A percentile compares a stretch with the other conserved stretches of the same genome.
Evolutionary conservation across 2,329 filamentous ascomycete species (phyloP).

Genomic region (Plectosphaerella sp.): DNA sequence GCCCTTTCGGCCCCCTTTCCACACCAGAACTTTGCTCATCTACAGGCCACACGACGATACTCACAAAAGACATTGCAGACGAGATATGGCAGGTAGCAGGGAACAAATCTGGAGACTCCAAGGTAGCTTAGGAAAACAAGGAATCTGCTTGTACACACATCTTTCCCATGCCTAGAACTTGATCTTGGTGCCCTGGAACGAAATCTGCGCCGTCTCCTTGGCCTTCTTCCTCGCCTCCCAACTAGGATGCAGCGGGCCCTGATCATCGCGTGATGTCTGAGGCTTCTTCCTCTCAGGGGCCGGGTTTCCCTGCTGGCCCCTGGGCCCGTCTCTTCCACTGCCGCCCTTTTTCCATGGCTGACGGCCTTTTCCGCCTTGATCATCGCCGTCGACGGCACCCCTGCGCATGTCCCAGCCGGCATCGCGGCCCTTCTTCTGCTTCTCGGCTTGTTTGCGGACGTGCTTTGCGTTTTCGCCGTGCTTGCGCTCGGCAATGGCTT

Average conservation of each 20-base stretch:
- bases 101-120: too few species aligned
- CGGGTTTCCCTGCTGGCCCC: conserved; percentile 7
- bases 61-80: too few species aligned
- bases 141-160: too few species aligned
- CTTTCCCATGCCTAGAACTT: conserved; percentile 5
- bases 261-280: conserved; percentile 28
- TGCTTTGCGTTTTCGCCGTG: conserved; percentile 70
- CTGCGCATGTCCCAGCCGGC: conserved; percentile 54
- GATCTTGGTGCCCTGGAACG: conserved; percentile 55
- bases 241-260: conserved; percentile 56
- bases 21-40: too few species aligned
- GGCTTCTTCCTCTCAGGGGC: conserved; percentile 24
- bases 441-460: conserved; percentile 31
- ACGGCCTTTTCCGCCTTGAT: conserved; percentile 20
- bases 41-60: too few species aligned
- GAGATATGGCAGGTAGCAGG: too few species aligned
- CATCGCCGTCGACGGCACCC: conserved; percentile 45
- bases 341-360: conserved; percentile 53
- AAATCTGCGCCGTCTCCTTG: conserved; percentile 49
- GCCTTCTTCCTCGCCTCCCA: conserved; percentile 62
- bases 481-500: conserved; percentile 77
- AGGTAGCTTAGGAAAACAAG: too few species aligned
- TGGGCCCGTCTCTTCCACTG: conserved; percentile 21
- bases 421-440: conserved; percentile 31
- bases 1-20: too few species aligned